Conservation (phyloP, 129 eudicot species). For the Apium graveolens region DNA sequence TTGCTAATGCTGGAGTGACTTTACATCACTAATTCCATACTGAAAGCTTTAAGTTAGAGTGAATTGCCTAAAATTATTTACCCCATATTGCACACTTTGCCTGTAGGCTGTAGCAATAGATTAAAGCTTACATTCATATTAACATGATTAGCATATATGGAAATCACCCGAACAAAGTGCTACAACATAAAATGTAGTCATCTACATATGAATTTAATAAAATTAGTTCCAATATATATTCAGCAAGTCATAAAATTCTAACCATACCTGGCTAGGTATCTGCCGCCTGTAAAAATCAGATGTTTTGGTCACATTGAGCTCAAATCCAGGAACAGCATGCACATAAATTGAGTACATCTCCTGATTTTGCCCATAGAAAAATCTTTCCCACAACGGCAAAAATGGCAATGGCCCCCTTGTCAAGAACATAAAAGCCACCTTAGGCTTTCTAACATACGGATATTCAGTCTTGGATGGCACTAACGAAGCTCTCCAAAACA, state of each 20-base stretch:
- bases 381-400: slow-evolving; percentile 89
- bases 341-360: slow-evolving; percentile 58
- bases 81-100: no score
- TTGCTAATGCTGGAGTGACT: no score
- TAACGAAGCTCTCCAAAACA: slow-evolving; percentile 83
- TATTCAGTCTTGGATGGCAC: slow-evolving; percentile 51
- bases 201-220: no score
- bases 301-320: slow-evolving; percentile 39
- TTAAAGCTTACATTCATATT: no score
- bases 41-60: no score
- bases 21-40: no score
- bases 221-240: neutral
- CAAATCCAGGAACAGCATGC: slow-evolving; percentile 54
- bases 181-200: neutral
- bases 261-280: slow-evolving; percentile 78
- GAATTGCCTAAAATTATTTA: no score
- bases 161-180: neutral
- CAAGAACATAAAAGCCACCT: slow-evolving; percentile 89
- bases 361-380: slow-evolving; percentile 51
- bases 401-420: slow-evolving; percentile 69
- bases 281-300: slow-evolving; percentile 65
- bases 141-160: neutral
- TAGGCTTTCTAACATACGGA: slow-evolving; percentile 68
- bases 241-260: neutral
- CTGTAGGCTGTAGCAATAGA: no score